phyloP scores from a whole-genome alignment of 345 rosid species.

The Triadica sebifera region DNA sequence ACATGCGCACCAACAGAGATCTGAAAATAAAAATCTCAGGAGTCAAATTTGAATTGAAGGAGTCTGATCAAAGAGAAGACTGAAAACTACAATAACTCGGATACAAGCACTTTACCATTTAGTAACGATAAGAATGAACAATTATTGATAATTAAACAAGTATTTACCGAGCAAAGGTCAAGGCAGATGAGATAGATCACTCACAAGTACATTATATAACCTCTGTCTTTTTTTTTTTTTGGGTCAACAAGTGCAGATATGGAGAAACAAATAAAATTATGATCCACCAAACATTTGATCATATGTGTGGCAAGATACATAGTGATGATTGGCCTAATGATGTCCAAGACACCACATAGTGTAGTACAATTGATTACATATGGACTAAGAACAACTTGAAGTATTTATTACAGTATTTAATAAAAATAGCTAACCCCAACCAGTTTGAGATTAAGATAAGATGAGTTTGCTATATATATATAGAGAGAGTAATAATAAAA shows the following conservation, averaged over 20 bases:
- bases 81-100: background rate
- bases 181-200: background rate
- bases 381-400: background rate
- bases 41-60: conserved; percentile 1
- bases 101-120: background rate
- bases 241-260: background rate
- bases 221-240: background rate
- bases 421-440: background rate
- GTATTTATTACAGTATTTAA: background rate
- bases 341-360: background rate
- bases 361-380: background rate
- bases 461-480: background rate
- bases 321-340: background rate
- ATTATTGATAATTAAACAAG: background rate
- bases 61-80: background rate
- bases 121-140: background rate
- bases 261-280: background rate
- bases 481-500: too few relatives aligned
- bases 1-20: conserved; percentile 82
- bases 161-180: background rate
- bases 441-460: background rate
- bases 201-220: background rate
- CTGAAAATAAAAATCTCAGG: conserved; percentile 40
- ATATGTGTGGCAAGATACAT: background rate
- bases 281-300: background rate